phyloP scores from a whole-genome alignment of 2,329 filamentous ascomycete species.

The Orbilia blumenaviensis region DNA sequence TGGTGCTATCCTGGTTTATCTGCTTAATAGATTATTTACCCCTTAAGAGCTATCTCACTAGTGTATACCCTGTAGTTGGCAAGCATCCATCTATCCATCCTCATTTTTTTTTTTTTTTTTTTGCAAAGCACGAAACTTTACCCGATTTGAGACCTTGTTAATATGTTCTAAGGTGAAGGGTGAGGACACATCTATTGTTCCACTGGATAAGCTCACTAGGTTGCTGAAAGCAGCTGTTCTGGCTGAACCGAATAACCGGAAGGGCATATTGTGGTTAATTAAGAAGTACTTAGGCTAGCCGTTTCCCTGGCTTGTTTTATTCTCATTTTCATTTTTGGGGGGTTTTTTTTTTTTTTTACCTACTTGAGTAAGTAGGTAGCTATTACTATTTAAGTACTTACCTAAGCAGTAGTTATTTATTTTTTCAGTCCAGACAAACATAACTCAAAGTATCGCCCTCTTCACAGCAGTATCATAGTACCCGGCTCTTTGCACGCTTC shows the following conservation, averaged over 20 bases:
- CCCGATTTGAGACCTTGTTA: background rate
- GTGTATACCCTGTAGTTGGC: background rate
- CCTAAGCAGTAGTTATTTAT: too few species aligned
- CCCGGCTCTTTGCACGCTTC: background rate
- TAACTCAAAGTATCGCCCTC: too few species aligned
- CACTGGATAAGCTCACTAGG: background rate
- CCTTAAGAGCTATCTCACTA: background rate
- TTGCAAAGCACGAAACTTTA: background rate
- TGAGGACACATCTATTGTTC: background rate
- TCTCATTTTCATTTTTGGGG: background rate
- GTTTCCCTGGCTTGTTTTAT: background rate
- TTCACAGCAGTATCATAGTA: too few species aligned
- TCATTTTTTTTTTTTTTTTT: background rate
- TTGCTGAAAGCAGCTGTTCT: conserved; percentile 8
- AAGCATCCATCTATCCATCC: background rate
- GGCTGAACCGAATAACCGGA: conserved; percentile 49
- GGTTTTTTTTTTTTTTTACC: background rate
- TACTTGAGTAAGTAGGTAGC: too few species aligned
- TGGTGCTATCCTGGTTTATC: background rate
- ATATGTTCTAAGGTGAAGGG: background rate
- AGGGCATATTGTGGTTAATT: background rate
- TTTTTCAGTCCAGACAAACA: too few species aligned
- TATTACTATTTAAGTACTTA: too few species aligned
- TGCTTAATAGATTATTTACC: background rate
- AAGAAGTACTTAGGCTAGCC: conserved; percentile 37